phyloP scores from a whole-genome alignment of 306 rosid species.

The Cucumis melo region DNA sequence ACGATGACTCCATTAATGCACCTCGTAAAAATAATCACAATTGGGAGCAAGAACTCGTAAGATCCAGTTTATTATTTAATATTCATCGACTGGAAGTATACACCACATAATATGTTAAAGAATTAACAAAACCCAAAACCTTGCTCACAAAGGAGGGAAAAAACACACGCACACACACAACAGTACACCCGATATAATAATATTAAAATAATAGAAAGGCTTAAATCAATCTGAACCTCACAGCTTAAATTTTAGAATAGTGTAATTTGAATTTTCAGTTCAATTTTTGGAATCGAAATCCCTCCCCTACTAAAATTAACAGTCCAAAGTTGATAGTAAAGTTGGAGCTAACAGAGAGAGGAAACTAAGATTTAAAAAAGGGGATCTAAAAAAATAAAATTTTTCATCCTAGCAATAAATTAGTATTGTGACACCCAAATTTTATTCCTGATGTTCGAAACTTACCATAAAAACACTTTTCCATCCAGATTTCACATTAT shows the following conservation, averaged over 20 bases:
- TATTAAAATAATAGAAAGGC: no score
- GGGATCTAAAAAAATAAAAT: no score
- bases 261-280: neutral
- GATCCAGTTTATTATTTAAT: neutral
- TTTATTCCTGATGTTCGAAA: neutral
- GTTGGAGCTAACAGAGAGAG: neutral
- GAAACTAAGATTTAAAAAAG: neutral
- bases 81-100: neutral
- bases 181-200: no score
- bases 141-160: no score
- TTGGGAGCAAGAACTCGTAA: neutral
- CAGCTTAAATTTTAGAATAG: neutral
- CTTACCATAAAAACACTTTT: slow-evolving; percentile 97
- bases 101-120: neutral
- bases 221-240: neutral
- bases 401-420: neutral
- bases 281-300: neutral
- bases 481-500: slow-evolving; percentile 98
- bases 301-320: neutral
- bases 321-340: neutral
- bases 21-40: neutral
- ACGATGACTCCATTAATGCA: neutral
- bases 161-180: no score
- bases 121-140: neutral
- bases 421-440: neutral